phyloP scores from a whole-genome alignment of 352 stramenopile species.

The Phytophthora chlamydospora region DNA sequence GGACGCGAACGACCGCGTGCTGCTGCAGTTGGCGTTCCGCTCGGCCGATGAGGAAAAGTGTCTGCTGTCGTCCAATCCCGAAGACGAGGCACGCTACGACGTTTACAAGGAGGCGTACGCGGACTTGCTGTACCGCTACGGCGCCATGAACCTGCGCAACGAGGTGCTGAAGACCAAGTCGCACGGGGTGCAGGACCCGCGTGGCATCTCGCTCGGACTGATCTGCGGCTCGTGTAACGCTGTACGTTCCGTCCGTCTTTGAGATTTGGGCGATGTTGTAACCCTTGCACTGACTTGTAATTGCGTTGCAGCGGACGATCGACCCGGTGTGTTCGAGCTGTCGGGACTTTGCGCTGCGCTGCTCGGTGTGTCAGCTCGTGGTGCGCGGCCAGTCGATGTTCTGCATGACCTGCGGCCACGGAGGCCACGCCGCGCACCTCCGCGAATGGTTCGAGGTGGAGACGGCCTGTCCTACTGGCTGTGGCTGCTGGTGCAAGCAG shows the following conservation, averaged over 20 bases:
- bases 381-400: constrained; percentile 88
- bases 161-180: constrained; percentile 76
- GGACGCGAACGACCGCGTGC: constrained; percentile 50
- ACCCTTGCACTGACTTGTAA: not conserved
- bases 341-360: constrained; percentile 79
- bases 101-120: constrained; percentile 85
- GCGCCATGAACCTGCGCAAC: constrained; percentile 68
- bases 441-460: constrained; percentile 82
- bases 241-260: constrained; percentile 37
- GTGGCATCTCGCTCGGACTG: constrained; percentile 66
- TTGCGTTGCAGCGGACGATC: constrained; percentile 47
- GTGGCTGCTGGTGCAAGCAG: constrained; percentile 87
- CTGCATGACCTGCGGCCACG: constrained; percentile 86
- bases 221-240: constrained; percentile 68
- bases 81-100: constrained; percentile 73
- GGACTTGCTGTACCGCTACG: constrained; percentile 83
- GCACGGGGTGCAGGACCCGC: constrained; percentile 33
- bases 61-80: constrained; percentile 55
- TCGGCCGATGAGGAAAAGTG: constrained; percentile 44
- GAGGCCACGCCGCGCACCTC: constrained; percentile 73
- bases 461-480: constrained; percentile 79
- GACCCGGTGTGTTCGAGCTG: constrained; percentile 68
- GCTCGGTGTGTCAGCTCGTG: constrained; percentile 82
- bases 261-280: not conserved
- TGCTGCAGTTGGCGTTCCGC: constrained; percentile 54